Evolutionary conservation across 2,329 filamentous ascomycete species (phyloP).

Genomic region (Arthrobotrys sinensis): DNA sequence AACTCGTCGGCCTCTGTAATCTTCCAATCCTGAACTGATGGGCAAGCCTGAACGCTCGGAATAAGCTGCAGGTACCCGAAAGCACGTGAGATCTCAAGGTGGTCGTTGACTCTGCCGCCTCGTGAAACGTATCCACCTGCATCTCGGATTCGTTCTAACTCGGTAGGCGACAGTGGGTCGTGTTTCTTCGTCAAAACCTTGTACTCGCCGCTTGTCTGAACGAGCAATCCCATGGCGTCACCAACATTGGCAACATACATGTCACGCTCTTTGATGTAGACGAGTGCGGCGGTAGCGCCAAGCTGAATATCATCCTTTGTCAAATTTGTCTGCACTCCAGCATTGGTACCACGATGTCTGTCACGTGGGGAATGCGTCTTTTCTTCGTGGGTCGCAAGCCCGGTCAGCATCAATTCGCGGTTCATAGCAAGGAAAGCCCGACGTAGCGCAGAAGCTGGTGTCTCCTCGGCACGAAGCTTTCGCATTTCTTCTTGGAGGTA

Average conservation of each 20-base stretch:
- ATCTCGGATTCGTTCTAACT: slow-evolving; percentile 90
- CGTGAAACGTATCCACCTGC: slow-evolving; percentile 96
- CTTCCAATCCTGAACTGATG: slow-evolving; percentile 82
- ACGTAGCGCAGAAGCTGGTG: slow-evolving; percentile 84
- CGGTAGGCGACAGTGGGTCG: slow-evolving; percentile 87
- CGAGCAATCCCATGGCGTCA: slow-evolving; percentile 94
- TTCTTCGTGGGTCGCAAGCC: slow-evolving; percentile 84
- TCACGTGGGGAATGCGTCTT: slow-evolving; percentile 72
- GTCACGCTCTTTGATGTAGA: slow-evolving; percentile 90
- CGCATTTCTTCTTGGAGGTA: slow-evolving; percentile 88
- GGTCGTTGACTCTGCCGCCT: slow-evolving; percentile 92
- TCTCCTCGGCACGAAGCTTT: slow-evolving; percentile 78
- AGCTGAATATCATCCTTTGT: slow-evolving; percentile 91
- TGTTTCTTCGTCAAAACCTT: slow-evolving; percentile 90
- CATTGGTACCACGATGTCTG: slow-evolving; percentile 76
- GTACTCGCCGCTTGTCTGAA: slow-evolving; percentile 87
- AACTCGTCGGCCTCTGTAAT: slow-evolving; percentile 86
- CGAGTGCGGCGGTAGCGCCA: slow-evolving; percentile 90
- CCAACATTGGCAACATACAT: slow-evolving; percentile 96
- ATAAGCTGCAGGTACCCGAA: slow-evolving; percentile 96
- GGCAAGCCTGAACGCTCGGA: slow-evolving; percentile 92
- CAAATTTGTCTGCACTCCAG: slow-evolving; percentile 72
- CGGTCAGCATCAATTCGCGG: slow-evolving; percentile 90
- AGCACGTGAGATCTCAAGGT: slow-evolving; percentile 89
- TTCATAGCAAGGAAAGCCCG: slow-evolving; percentile 90